phyloP scores from a whole-genome alignment of 2,329 filamentous ascomycete species.

The Zymoseptoria ardabiliae region DNA sequence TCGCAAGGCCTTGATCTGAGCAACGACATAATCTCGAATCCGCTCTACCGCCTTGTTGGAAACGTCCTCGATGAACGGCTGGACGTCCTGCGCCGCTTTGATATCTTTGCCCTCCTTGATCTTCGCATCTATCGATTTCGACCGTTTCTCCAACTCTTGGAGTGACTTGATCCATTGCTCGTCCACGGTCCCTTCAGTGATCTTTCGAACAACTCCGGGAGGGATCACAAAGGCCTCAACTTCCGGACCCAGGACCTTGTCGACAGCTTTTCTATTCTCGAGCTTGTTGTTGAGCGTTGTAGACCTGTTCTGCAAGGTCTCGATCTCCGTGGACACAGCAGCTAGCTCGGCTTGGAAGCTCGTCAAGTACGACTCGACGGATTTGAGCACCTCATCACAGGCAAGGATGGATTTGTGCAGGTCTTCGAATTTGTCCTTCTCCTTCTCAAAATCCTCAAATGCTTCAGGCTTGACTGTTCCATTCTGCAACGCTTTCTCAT shows the following conservation, averaged over 20 bases:
- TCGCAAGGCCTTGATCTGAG: constrained; percentile 86
- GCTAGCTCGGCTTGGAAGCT: constrained; percentile 92
- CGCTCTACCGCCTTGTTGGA: constrained; percentile 85
- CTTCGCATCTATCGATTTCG: constrained; percentile 62
- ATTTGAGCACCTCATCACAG: constrained; percentile 88
- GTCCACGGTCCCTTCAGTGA: constrained; percentile 82
- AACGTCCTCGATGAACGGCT: constrained; percentile 76
- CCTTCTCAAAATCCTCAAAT: constrained; percentile 56
- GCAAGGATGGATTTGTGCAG: constrained; percentile 80
- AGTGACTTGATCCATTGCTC: constrained; percentile 80
- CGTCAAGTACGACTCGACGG: constrained; percentile 84
- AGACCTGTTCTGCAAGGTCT: constrained; percentile 82
- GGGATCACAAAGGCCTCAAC: constrained; percentile 89
- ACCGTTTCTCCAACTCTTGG: constrained; percentile 74
- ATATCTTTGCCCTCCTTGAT: constrained; percentile 53
- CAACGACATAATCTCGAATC: constrained; percentile 88
- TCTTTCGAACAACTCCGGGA: constrained; percentile 73
- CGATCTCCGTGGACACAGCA: constrained; percentile 88
- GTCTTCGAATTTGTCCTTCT: constrained; percentile 80
- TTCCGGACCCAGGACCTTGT: constrained; percentile 76
- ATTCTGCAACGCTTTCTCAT: constrained; percentile 16
- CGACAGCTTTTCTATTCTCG: constrained; percentile 82
- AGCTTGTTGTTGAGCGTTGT: constrained; percentile 73
- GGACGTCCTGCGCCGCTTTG: constrained; percentile 76
- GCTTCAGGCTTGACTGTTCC: constrained; percentile 21